Evolutionary conservation across 768 basidiomycete species (phyloP), one percentile per base, ranked within the genome.

Genomic region (Udeniomyces megalosporus): DNA sequence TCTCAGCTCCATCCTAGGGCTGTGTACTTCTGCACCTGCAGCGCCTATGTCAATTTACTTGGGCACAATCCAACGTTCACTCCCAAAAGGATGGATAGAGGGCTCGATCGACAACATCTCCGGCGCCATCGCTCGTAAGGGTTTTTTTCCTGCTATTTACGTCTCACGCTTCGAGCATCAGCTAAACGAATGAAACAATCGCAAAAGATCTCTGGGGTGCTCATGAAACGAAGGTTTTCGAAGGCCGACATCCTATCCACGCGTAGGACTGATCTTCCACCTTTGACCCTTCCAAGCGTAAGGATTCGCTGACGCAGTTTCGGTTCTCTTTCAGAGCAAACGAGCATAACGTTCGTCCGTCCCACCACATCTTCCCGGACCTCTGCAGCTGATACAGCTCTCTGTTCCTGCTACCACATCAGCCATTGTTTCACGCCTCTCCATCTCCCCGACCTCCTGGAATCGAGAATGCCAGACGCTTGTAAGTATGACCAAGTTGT

Each of bases 51-150:
- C 38, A 24, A 66, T 61, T 34, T 66, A 66, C 50, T 52, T 66
- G 31, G 65, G 65, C 11, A 66, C 65, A 1, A 66, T 66, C 15
- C 61, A 66, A 38, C 60, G 65, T 15, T 56, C 51, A 5, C 57
- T 66, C 35, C 65, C 65, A n/a, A 66, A 66, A 29, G 65, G 65
- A 0, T 61, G 60, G 56, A 55, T 66, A 2, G 65, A 61, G 31
- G 65, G 61, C 5, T 56, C 53, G 28, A 63, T 63, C 56, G 61
- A 63, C 50, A 63, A 63, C 48, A 63, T 63, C 54, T 38, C 34
- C n/a, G 61, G 61, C 24, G 61, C 61, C 8, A 55, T 63, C 42
- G 34, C 61, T 47, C 61, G 61, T 62, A 10, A 2, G 61, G 47
- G 3, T 2, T 20, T 20, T n/a, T n/a, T 12, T 31, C 20, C 45